phyloP scores from a whole-genome alignment of 2,329 filamentous ascomycete genomes.

The Botrytis byssoidea region DNA sequence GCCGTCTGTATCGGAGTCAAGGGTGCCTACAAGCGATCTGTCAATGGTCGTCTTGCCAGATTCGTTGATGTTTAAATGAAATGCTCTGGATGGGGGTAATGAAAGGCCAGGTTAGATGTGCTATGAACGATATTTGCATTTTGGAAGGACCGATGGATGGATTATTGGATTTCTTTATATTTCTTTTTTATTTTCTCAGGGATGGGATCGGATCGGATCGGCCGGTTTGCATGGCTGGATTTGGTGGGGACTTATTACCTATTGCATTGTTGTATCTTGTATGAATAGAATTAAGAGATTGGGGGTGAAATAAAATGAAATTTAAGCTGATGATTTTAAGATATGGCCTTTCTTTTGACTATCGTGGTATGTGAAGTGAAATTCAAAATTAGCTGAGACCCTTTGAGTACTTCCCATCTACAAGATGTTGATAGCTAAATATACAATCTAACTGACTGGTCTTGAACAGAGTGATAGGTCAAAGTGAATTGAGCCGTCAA shows the following conservation, averaged over 20 bases:
- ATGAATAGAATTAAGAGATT: neutral
- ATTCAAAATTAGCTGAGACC: neutral
- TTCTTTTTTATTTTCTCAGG: neutral
- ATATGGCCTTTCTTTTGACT: accelerated
- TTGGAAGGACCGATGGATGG: neutral
- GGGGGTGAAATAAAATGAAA: neutral
- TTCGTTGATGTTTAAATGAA: conserved; percentile 6
- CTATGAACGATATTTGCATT: conserved; percentile 2
- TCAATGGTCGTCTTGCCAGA: conserved; percentile 10
- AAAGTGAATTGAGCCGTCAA: too few species aligned
- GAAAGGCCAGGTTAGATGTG: neutral
- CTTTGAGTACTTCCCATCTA: neutral
- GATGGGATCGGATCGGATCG: neutral
- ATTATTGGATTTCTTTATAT: neutral
- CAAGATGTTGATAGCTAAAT: too few species aligned
- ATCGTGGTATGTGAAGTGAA: neutral
- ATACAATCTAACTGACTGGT: too few species aligned
- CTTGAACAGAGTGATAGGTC: too few species aligned
- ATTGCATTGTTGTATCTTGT: neutral
- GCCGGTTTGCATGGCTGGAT: neutral
- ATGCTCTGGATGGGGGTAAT: too few species aligned
- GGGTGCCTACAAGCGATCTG: neutral
- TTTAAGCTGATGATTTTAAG: neutral
- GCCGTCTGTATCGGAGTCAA: conserved; percentile 32
- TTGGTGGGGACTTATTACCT: neutral